Evolutionary conservation across 345 rosid genomes (phyloP).

Genomic region (Corchorus capsularis): DNA sequence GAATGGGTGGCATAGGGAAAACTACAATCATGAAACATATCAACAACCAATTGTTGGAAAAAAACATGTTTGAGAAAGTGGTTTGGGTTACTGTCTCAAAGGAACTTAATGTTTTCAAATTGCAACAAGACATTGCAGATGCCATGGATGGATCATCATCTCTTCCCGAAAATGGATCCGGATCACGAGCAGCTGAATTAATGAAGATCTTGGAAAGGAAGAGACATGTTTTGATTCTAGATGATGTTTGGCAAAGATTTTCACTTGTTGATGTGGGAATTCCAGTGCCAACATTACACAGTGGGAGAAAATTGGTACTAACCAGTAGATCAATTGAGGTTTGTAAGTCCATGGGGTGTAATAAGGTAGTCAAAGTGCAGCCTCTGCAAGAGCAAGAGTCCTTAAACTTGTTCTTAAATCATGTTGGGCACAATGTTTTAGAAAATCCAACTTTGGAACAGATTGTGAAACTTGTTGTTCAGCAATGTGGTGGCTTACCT

Average conservation of each 20-base stretch:
- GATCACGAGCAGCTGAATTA: conserved; percentile 1
- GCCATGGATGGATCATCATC: too few species aligned
- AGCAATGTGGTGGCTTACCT: background rate
- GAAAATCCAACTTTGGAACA: background rate
- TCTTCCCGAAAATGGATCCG: too few species aligned
- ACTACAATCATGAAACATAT: background rate
- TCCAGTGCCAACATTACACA: conserved; percentile 3
- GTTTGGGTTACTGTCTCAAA: conserved; percentile 27
- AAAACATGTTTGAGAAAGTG: background rate
- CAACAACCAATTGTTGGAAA: background rate
- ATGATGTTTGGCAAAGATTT: conserved; percentile 21
- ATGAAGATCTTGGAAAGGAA: conserved; percentile 8
- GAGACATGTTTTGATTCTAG: conserved; percentile 1
- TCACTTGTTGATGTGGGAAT: conserved; percentile 12
- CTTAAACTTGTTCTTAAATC: conserved; percentile 23
- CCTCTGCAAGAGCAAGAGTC: conserved; percentile 23
- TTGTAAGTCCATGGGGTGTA: conserved; percentile 10
- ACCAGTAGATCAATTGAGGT: conserved; percentile 10
- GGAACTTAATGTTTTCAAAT: background rate
- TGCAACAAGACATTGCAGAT: too few species aligned
- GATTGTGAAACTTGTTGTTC: background rate
- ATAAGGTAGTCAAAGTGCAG: conserved; percentile 17
- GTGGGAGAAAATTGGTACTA: conserved; percentile 12
- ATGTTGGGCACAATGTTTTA: background rate
- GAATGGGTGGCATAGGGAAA: conserved; percentile 20